phyloP scores from a whole-genome alignment of 2,329 filamentous ascomycete species.

The Fonsecaea erecta region DNA sequence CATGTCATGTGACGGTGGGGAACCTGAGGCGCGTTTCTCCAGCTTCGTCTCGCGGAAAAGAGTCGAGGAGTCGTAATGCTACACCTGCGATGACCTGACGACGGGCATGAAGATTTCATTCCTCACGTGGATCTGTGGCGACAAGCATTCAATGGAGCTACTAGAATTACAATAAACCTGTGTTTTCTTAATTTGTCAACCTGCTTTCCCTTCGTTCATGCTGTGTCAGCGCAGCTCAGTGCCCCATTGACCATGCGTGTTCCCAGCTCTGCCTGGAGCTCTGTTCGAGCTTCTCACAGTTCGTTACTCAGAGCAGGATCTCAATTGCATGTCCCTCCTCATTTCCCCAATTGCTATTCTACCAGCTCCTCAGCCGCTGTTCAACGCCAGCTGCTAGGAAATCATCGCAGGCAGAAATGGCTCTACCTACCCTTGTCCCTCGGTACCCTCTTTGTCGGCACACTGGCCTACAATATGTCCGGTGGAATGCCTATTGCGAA shows the following conservation, averaged over 20 bases:
- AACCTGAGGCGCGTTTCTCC: background rate
- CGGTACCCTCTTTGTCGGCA: slow-evolving; percentile 55
- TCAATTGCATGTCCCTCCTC: background rate
- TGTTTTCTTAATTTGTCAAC: background rate
- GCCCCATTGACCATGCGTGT: slow-evolving; percentile 17
- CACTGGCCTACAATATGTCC: slow-evolving; percentile 59
- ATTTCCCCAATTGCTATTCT: slow-evolving; percentile 35
- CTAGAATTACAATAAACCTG: background rate
- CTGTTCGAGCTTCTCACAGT: slow-evolving; percentile 21
- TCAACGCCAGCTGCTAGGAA: slow-evolving; percentile 2
- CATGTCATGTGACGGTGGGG: slow-evolving; percentile 14
- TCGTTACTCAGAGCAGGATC: slow-evolving; percentile 8
- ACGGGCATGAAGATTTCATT: background rate
- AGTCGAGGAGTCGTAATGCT: background rate
- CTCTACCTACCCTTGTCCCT: slow-evolving; percentile 55
- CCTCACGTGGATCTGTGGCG: background rate
- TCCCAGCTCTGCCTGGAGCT: slow-evolving; percentile 20
- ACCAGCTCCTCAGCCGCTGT: slow-evolving; percentile 35
- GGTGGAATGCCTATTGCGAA: slow-evolving; percentile 24
- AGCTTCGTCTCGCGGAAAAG: slow-evolving; percentile 9
- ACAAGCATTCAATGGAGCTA: background rate
- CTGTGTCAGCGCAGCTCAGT: background rate
- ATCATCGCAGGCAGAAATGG: slow-evolving; percentile 46
- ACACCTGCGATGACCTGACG: slow-evolving; percentile 15
- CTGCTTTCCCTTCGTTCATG: background rate